These are phyloP conservation scores for Biscutella laevigata DNA, from an alignment of 441 rosid genomes.

Conservation along the genomic window DNA sequence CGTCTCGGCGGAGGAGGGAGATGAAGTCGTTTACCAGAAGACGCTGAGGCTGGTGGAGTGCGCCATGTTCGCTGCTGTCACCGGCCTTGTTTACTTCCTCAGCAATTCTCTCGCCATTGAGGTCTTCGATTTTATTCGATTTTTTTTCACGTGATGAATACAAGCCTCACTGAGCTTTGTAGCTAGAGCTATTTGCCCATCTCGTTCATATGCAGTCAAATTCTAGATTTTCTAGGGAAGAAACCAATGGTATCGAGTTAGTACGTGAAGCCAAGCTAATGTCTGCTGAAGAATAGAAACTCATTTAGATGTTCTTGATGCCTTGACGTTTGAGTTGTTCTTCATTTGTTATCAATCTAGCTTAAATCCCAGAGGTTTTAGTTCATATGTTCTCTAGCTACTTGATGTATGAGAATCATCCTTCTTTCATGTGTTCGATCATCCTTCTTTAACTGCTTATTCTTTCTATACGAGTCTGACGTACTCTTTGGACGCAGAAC, in stretches of 20 bases:
- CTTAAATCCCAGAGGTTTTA: neutral
- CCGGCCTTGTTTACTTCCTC: conserved; percentile 75
- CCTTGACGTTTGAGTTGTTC: neutral
- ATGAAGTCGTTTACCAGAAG: conserved; percentile 48
- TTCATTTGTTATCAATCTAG: neutral
- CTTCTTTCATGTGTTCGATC: neutral
- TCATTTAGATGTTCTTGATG: neutral
- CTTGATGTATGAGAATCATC: neutral
- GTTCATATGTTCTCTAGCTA: neutral
- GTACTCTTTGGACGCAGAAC: conserved; percentile 39
- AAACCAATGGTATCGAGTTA: neutral
- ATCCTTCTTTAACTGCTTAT: neutral
- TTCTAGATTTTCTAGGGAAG: neutral
- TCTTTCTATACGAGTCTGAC: neutral
- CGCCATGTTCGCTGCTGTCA: conserved; percentile 78
- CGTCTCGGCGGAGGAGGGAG: conserved; percentile 24
- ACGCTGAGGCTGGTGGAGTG: conserved; percentile 85
- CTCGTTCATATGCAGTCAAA: neutral
- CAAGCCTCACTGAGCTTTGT: no score
- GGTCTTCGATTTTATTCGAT: conserved; percentile 28
- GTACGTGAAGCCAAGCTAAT: neutral
- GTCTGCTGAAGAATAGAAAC: neutral
- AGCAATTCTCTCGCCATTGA: conserved; percentile 87
- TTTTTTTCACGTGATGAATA: neutral
- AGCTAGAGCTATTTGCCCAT: neutral